Evolutionary conservation across 2,329 filamentous ascomycete species (phyloP).

Genomic region (Penicillium sp.): DNA sequence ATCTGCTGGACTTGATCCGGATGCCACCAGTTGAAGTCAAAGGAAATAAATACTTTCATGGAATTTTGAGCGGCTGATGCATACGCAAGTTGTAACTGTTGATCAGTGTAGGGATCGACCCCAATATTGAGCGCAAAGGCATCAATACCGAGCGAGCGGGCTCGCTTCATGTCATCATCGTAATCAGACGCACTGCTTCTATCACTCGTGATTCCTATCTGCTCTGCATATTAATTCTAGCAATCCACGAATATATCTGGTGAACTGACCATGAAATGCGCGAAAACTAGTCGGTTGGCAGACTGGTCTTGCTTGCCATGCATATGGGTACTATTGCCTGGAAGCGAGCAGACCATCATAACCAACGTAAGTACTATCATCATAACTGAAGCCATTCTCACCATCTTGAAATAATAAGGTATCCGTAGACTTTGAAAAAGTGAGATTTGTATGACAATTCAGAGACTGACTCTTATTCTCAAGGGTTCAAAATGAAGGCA

Average conservation of each 20-base stretch:
- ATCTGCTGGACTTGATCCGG: constrained; percentile 44
- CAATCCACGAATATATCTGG: too few relatives aligned
- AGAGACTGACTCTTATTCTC: not conserved
- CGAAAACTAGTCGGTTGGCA: constrained; percentile 45
- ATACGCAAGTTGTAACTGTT: constrained; percentile 55
- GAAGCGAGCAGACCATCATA: constrained; percentile 6
- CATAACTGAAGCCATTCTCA: not conserved
- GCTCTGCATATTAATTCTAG: not conserved
- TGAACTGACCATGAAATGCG: constrained; percentile 49
- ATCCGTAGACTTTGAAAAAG: not conserved
- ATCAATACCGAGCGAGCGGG: constrained; percentile 51
- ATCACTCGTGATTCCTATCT: constrained; percentile 53
- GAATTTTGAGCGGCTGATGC: constrained; percentile 50
- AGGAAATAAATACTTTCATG: constrained; percentile 62
- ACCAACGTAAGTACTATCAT: not conserved
- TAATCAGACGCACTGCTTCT: constrained; percentile 50
- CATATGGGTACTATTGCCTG: not conserved
- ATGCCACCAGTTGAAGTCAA: constrained; percentile 59
- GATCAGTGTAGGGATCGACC: constrained; percentile 47
- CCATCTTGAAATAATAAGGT: not conserved
- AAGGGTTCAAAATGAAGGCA: not conserved
- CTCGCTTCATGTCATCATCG: constrained; percentile 53
- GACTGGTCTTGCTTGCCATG: not conserved
- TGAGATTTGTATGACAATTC: not conserved
- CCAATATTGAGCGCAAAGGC: constrained; percentile 58